Evolutionary conservation across 2,329 filamentous ascomycete genomes (phyloP).

Genomic region (Tolypocladium cylindrosporum): DNA sequence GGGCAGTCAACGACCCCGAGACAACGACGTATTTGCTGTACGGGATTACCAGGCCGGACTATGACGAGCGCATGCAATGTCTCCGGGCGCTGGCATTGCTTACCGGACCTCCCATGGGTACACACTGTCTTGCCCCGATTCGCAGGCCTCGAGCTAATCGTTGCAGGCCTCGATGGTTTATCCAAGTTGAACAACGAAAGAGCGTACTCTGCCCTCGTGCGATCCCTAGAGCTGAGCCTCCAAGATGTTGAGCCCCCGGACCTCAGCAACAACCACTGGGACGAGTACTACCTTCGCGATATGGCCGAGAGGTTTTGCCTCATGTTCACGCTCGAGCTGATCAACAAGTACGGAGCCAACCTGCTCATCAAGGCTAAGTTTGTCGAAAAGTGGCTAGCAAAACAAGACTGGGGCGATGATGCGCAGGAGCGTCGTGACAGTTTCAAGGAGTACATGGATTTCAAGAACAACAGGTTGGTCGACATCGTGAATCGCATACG

Average conservation of each 20-base stretch:
- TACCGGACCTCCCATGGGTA: slow-evolving; percentile 29
- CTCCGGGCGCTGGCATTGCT: slow-evolving; percentile 47
- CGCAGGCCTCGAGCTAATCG: slow-evolving; percentile 9
- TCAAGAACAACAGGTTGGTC: slow-evolving; percentile 40
- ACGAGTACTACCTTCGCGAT: slow-evolving; percentile 54
- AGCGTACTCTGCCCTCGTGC: slow-evolving; percentile 48
- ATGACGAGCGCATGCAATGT: slow-evolving; percentile 47
- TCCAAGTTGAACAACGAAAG: slow-evolving; percentile 37
- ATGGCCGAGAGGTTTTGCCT: slow-evolving; percentile 51
- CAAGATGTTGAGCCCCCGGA: slow-evolving; percentile 37
- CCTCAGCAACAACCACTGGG: slow-evolving; percentile 46
- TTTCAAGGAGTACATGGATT: slow-evolving; percentile 40
- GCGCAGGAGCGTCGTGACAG: slow-evolving; percentile 42
- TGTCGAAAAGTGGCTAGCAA: slow-evolving; percentile 63
- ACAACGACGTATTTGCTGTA: slow-evolving; percentile 42
- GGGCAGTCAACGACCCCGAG: slow-evolving; percentile 47
- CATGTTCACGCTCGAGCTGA: slow-evolving; percentile 45
- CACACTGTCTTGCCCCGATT: background rate
- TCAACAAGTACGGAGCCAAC: slow-evolving; percentile 47
- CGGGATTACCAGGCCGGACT: slow-evolving; percentile 48
- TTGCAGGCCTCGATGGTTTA: slow-evolving; percentile 25
- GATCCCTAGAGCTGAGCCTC: slow-evolving; percentile 47
- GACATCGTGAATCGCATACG: slow-evolving; percentile 41
- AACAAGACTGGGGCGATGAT: slow-evolving; percentile 57
- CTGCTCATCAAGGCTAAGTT: slow-evolving; percentile 54